These are phyloP conservation scores for Takakia lepidozioides DNA, from an alignment of 225 moss, liverwort and hornwort genomes.

Conservation along the genomic window DNA sequence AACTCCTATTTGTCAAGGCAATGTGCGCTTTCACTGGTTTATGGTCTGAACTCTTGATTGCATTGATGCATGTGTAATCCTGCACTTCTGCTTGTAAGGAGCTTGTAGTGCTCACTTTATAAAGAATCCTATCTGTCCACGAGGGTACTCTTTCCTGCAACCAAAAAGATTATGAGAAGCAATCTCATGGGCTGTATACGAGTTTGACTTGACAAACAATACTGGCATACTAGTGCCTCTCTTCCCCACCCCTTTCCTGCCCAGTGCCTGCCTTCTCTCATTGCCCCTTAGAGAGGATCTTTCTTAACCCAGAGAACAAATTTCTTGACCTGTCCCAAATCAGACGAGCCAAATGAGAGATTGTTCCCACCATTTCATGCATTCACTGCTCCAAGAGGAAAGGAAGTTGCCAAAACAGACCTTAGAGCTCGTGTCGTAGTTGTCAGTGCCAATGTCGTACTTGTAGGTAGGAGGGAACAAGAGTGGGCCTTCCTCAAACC, in stretches of 20 bases:
- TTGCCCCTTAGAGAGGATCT: no score
- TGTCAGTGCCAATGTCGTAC: conserved; percentile 80
- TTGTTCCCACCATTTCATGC: neutral
- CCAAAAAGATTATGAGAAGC: no score
- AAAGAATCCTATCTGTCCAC: conserved; percentile 85
- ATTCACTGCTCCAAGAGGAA: no score
- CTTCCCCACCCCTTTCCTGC: no score
- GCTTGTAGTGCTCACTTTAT: conserved; percentile 35
- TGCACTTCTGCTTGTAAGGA: conserved; percentile 40
- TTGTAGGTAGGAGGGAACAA: conserved; percentile 79
- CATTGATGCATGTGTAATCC: conserved; percentile 51
- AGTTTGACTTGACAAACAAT: no score
- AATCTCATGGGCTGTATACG: no score
- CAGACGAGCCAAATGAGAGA: neutral
- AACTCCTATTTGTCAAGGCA: conserved; percentile 28
- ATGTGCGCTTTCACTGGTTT: conserved; percentile 76
- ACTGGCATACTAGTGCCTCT: no score
- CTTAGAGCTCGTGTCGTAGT: conserved; percentile 81
- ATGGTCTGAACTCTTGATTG: conserved; percentile 74
- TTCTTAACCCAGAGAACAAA: neutral
- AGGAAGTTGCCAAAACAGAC: no score
- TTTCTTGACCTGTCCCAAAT: neutral
- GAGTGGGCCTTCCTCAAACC: conserved; percentile 70
- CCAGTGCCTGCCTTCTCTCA: no score
- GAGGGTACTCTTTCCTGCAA: conserved; percentile 84